Evolutionary conservation across 305 asterid genomes (phyloP).

Genomic region (Salvia sclarea): DNA sequence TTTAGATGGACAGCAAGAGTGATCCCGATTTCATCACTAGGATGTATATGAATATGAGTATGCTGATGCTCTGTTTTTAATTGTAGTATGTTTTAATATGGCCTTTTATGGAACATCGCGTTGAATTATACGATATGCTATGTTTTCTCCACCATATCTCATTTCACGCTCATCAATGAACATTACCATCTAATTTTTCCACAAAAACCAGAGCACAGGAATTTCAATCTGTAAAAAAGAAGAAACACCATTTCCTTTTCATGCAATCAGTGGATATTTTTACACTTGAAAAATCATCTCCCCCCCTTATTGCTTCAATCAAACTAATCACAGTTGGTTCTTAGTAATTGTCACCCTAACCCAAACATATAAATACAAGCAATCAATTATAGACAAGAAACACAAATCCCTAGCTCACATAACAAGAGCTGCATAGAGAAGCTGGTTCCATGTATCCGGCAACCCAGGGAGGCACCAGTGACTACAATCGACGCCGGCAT

Average conservation of each 20-base stretch:
- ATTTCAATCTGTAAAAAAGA: not conserved
- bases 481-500: slow-evolving; percentile 62
- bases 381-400: slow-evolving; percentile 28
- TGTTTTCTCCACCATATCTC: no score
- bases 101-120: not conserved
- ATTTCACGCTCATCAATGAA: no score
- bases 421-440: slow-evolving; percentile 62
- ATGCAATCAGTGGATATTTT: not conserved
- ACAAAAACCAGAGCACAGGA: not conserved
- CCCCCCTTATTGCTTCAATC: not conserved
- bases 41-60: not conserved
- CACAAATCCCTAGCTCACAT: slow-evolving; percentile 32
- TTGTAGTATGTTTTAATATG: not conserved
- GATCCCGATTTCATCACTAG: not conserved
- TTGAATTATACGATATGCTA: no score
- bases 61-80: not conserved
- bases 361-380: slow-evolving; percentile 24
- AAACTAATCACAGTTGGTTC: slow-evolving; percentile 32
- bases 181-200: no score
- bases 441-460: slow-evolving; percentile 82
- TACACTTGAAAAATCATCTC: not conserved
- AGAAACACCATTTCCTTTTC: not conserved
- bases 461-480: slow-evolving; percentile 85
- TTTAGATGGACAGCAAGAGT: not conserved
- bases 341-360: slow-evolving; percentile 18